Evolutionary conservation across 305 asterid species (phyloP), one percentile per base, ranked within the genome.

Genomic region (Rubia occidens): DNA sequence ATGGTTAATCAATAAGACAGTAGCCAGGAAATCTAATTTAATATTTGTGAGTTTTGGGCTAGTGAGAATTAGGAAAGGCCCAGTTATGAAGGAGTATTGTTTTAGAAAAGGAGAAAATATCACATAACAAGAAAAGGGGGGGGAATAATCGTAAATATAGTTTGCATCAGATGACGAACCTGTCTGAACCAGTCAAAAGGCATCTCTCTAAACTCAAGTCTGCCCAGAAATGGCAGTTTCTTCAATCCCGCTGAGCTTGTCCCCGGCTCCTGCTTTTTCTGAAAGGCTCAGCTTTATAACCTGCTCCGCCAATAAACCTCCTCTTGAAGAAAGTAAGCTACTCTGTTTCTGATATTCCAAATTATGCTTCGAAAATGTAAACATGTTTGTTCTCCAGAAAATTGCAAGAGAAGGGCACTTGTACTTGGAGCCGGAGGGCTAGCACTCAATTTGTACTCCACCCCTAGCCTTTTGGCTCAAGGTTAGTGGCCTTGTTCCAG

Each of bases 401-500:
- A 74, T 60, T 76, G 77, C 68, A 82, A 73, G 73, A 85, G 95
- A 76, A 85, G 91, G 67, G 75, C 81, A 71, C 81, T 85, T 56
- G 47, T 84, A 15, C 71, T 83, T 45, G 97, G 97, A 69, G 75
- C 80, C 66, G 97, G 94, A 69, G 82, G 87, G 37, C 55, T 86
- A 35, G 42, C 89, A 3, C 70, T 80, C 70, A 86, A 78, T 78
- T 70, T 82, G 15, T 59, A 76, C 66, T 78, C 79, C 2, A 71
- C 79, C 21, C 58, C 64, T 71, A 80, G 85, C 56, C 83, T 87
- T 79, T 78, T 82, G 10, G 97, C 97, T 67, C 85, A 87, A 86
- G 95, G 97, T 91, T 59, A 43, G 62, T 32, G 32, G 2, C 35
- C 47, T 14, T 15, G 1, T 75, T 37, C 60, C 42, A 40, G 68